Conservation (phyloP, 345 rosid species). For the Hevea brasiliensis region DNA sequence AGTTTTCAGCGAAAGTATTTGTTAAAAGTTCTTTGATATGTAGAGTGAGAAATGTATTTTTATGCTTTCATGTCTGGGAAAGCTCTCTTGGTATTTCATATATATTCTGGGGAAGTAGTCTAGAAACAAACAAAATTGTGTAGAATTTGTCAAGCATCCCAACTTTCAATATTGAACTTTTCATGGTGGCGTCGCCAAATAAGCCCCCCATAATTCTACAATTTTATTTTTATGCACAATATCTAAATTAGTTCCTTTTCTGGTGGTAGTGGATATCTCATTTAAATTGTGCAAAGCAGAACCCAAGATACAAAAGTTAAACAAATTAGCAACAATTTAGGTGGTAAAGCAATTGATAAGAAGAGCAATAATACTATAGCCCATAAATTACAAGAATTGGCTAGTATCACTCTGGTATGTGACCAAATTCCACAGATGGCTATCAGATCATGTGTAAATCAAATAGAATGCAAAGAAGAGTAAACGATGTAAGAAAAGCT, state of each 20-base stretch:
- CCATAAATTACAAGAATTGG: neutral
- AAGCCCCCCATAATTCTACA: neutral
- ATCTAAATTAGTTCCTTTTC: neutral
- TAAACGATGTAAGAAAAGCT: no score
- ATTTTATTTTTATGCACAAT: neutral
- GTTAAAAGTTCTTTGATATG: neutral
- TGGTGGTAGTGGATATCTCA: constrained; percentile 33
- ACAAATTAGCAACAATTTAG: neutral
- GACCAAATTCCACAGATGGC: neutral
- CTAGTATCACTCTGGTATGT: neutral
- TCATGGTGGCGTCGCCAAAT: neutral
- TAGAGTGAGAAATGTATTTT: neutral
- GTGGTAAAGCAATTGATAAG: neutral
- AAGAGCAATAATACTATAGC: neutral
- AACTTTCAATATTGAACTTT: neutral
- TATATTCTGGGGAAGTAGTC: neutral
- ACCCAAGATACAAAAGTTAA: neutral
- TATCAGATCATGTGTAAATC: neutral
- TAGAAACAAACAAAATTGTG: neutral
- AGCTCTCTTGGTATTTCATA: neutral
- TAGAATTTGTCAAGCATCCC: neutral
- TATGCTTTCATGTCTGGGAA: neutral
- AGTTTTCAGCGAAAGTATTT: neutral
- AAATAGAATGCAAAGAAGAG: neutral
- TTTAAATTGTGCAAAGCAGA: neutral